A percentile compares a stretch with the other conserved stretches of the same genome.
These are phyloP conservation scores for Symmetrospora coprosmae DNA, from an alignment of 768 basidiomycete genomes.

Conservation along the genomic window DNA sequence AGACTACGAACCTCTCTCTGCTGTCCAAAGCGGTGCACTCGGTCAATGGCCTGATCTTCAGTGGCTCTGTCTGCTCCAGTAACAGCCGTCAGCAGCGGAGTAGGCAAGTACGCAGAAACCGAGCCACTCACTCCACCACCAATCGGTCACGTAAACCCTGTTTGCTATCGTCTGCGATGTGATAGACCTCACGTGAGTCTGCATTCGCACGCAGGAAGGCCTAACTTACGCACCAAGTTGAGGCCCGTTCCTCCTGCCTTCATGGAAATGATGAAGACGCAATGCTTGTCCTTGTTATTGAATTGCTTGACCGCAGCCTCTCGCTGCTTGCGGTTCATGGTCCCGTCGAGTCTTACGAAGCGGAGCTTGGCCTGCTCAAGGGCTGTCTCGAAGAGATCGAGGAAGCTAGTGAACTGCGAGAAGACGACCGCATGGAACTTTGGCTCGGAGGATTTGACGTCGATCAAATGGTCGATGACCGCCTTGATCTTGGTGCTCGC, in stretches of 20 bases:
- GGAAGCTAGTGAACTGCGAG: conserved; percentile 75
- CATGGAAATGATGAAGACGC: conserved; percentile 38
- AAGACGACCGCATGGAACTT: conserved; percentile 73
- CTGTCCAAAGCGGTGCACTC: conserved; percentile 33
- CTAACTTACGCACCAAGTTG: conserved; percentile 45
- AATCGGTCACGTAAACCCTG: conserved; percentile 5
- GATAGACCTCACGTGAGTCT: background rate
- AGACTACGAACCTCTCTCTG: conserved; percentile 23
- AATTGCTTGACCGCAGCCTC: conserved; percentile 63
- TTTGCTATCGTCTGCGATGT: background rate
- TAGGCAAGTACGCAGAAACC: background rate
- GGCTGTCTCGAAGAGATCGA: conserved; percentile 61
- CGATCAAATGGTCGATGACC: conserved; percentile 56
- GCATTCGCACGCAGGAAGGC: background rate
- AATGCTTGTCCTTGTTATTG: conserved; percentile 27
- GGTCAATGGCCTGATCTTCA: conserved; percentile 30
- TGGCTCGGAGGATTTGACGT: conserved; percentile 46
- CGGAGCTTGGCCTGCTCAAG: conserved; percentile 49
- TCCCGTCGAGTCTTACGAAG: conserved; percentile 69
- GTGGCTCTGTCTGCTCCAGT: conserved; percentile 38
- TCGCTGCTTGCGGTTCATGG: conserved; percentile 74
- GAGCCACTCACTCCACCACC: conserved; percentile 2
- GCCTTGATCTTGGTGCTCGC: conserved; percentile 76
- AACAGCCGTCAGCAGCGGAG: background rate
- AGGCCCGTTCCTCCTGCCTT: conserved; percentile 87